Base-by-base conservation (phyloP, 176 grass and related monocot genomes). In the Areca catechu region DNA sequence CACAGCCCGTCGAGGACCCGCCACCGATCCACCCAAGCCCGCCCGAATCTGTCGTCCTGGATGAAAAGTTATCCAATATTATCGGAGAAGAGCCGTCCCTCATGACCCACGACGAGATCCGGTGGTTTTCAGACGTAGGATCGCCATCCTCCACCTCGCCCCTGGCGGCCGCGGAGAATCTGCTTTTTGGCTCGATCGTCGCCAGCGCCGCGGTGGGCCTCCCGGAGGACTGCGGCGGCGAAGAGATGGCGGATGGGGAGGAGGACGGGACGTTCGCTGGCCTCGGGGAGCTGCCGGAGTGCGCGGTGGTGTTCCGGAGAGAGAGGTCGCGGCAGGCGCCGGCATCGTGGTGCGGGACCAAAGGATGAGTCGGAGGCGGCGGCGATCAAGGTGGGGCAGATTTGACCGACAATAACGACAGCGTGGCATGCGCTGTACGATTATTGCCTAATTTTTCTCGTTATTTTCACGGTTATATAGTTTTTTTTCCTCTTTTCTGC, bases 251-350 rank as follows among this genome's bases (percentile, higher is more conserved):
- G 29, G 81, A 30, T 0, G 54, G 66, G 49, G 89, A 95, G 51
- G 89, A 88, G 60, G 89, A 88, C 62, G 84, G 80, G 0, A 79
- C 88, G 74, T 88, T 95, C 58, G 89, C 67, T 3, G 89, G 80
- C 14, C 84, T 95, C 9, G 89, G 80, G 1, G 89, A 85, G 74
- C 77, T 95, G 4, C 89, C 89, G 4, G 89, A 95, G 64, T 95
- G 80, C 58, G 84, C 89, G 22, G 77, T 88, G 71, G 89, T 95
- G 61, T 86, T 95, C 58, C 78, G 71, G 52, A 80, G 71, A n/a
- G 81, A 53, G 55, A 71, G 5, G 54, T 79, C 9, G 75, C 74
- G 60, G 71, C 66, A 2, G 81, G 71, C 34, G 34, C 34, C 9
- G 34, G 34, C 34, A 37, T 37, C 34, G 34, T 37, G 34, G 34